These are phyloP conservation scores for Penicillium maclennaniae DNA, from an alignment of 495 filamentous ascomycete genomes.

Conservation along the genomic window DNA sequence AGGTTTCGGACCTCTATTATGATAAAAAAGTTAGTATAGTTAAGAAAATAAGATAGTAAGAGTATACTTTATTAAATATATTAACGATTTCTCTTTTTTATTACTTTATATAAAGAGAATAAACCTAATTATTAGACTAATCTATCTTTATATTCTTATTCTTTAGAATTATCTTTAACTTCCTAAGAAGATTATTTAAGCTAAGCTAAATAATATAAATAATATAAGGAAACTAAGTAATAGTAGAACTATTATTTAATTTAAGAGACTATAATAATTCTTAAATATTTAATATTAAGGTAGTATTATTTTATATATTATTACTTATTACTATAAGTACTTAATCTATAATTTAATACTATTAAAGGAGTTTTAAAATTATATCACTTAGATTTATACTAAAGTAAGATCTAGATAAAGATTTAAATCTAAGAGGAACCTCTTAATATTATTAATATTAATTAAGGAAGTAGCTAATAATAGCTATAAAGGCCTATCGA, in stretches of 20 bases:
- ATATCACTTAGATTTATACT: too few relatives aligned
- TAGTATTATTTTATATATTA: slow-evolving; percentile 2
- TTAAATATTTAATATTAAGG: slow-evolving; percentile 1
- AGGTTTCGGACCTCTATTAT: too few relatives aligned
- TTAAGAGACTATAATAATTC: neutral
- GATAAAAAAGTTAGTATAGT: too few relatives aligned
- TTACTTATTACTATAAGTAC: slow-evolving; percentile 2
- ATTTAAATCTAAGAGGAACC: neutral
- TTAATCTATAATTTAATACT: neutral
- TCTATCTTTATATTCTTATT: neutral
- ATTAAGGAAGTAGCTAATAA: neutral
- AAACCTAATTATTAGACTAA: too few relatives aligned
- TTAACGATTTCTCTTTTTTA: too few relatives aligned
- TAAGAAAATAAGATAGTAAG: too few relatives aligned
- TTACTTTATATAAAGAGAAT: too few relatives aligned
- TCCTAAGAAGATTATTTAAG: slow-evolving; percentile 1
- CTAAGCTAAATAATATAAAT: slow-evolving; percentile 2
- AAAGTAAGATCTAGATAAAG: too few relatives aligned
- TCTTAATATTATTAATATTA: neutral
- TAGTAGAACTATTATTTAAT: slow-evolving; percentile 2
- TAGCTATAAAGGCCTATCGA: neutral
- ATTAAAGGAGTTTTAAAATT: too few relatives aligned
- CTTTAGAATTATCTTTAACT: slow-evolving; percentile 1
- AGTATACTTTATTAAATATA: too few relatives aligned
- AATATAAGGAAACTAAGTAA: neutral